A percentile compares a stretch with the other conserved stretches of the same genome.
These are phyloP conservation scores for Chalaropsis ovoidea DNA, from an alignment of 2,329 filamentous ascomycete genomes.

Conservation along the genomic window DNA sequence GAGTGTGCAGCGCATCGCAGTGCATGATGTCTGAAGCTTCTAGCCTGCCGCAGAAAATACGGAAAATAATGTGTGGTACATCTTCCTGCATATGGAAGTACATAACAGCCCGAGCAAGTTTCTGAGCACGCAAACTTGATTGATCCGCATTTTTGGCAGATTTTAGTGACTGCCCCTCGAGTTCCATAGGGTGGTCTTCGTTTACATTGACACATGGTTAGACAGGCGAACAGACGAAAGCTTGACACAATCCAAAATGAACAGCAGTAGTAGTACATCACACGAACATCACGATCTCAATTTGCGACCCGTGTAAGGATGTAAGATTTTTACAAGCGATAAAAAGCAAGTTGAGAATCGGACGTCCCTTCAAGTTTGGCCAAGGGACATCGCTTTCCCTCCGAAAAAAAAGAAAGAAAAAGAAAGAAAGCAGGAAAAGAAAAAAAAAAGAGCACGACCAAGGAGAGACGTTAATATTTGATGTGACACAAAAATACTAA, in stretches of 20 bases:
- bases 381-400: background rate
- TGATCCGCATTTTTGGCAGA: background rate
- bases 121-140: background rate
- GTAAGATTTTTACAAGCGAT: background rate
- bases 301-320: background rate
- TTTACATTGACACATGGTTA: constrained; percentile 6
- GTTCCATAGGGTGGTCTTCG: background rate
- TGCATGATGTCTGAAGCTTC: background rate
- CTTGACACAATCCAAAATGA: background rate
- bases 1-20: constrained; percentile 5
- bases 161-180: background rate
- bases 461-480: background rate
- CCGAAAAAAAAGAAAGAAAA: background rate
- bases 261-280: background rate
- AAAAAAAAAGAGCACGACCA: background rate
- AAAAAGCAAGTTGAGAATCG: no score
- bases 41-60: background rate
- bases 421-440: background rate
- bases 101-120: background rate
- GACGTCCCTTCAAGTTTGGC: no score
- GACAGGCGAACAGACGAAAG: background rate
- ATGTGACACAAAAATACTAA: constrained; percentile 12
- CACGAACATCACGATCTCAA: background rate
- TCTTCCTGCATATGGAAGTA: background rate
- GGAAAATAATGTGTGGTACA: background rate